These are phyloP conservation scores for Microbotryum silenes-acaulis DNA, from an alignment of 1,284 basidiomycete genomes.

Conservation along the genomic window DNA sequence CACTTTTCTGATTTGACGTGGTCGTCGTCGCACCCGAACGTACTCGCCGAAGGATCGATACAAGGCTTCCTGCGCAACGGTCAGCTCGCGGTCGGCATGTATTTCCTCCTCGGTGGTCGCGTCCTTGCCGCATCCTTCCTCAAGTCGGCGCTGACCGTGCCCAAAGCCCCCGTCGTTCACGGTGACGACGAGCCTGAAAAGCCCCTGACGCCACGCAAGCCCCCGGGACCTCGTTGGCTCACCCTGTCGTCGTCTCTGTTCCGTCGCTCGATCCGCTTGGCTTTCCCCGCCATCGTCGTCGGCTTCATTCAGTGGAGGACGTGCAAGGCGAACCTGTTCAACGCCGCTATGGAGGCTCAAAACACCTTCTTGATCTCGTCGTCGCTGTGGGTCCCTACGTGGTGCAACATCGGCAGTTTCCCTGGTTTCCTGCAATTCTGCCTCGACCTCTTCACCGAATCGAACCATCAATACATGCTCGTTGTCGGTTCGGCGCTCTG, in stretches of 20 bases:
- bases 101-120: conserved; percentile 43
- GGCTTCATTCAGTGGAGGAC: conserved; percentile 42
- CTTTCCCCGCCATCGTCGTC: conserved; percentile 41
- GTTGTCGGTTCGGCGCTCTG: conserved; percentile 42
- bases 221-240: conserved; percentile 38
- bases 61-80: conserved; percentile 39
- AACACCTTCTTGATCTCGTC: conserved; percentile 37
- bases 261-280: conserved; percentile 42
- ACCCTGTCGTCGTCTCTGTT: conserved; percentile 41
- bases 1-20: conserved; percentile 43
- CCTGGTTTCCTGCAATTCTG: conserved; percentile 40
- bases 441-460: conserved; percentile 42
- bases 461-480: conserved; percentile 42
- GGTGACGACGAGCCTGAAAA: conserved; percentile 38
- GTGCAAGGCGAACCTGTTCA: conserved; percentile 37
- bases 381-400: conserved; percentile 40
- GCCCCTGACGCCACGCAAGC: conserved; percentile 31
- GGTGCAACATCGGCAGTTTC: conserved; percentile 41
- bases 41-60: conserved; percentile 38
- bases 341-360: conserved; percentile 36
- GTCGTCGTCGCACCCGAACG: conserved; percentile 37
- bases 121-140: conserved; percentile 42
- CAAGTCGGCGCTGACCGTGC: conserved; percentile 38
- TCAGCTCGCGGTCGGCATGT: conserved; percentile 39
- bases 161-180: conserved; percentile 38